Evolutionary conservation across 768 basidiomycete genomes (phyloP).

Genomic region (Amanita subjunquillea): DNA sequence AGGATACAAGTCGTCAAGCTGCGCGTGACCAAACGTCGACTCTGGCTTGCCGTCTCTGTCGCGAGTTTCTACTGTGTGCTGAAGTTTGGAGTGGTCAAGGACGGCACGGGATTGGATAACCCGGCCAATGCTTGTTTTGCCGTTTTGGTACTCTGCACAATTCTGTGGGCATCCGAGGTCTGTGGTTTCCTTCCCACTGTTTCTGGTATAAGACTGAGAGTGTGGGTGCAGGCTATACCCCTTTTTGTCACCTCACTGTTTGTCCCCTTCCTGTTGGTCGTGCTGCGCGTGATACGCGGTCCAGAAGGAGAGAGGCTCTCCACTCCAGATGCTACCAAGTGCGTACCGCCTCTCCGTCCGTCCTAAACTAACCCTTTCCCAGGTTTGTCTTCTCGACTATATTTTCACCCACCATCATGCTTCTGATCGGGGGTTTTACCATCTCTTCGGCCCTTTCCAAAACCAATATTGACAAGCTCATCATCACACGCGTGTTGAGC

Average conservation of each 20-base stretch:
- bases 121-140: conserved; percentile 82
- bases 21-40: conserved; percentile 36
- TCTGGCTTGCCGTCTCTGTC: conserved; percentile 49
- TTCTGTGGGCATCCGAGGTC: conserved; percentile 96
- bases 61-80: conserved; percentile 51
- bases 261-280: conserved; percentile 82
- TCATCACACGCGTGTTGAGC: conserved; percentile 85
- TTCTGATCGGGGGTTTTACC: conserved; percentile 95
- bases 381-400: conserved; percentile 90
- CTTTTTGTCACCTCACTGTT: conserved; percentile 93
- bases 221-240: conserved; percentile 67
- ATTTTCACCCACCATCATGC: conserved; percentile 98
- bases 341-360: conserved; percentile 16
- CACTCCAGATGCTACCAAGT: conserved; percentile 76
- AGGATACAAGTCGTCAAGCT: conserved; percentile 31
- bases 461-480: conserved; percentile 85
- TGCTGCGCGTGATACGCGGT: conserved; percentile 68
- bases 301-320: conserved; percentile 42
- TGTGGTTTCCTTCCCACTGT: conserved; percentile 10
- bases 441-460: conserved; percentile 95
- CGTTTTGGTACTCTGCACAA: conserved; percentile 79
- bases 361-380: not conserved
- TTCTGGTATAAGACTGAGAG: too few species aligned
- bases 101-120: conserved; percentile 28
- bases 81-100: conserved; percentile 28